Evolutionary conservation across 257 asterid species (phyloP).

Genomic region (Oldenlandia corymbosa): DNA sequence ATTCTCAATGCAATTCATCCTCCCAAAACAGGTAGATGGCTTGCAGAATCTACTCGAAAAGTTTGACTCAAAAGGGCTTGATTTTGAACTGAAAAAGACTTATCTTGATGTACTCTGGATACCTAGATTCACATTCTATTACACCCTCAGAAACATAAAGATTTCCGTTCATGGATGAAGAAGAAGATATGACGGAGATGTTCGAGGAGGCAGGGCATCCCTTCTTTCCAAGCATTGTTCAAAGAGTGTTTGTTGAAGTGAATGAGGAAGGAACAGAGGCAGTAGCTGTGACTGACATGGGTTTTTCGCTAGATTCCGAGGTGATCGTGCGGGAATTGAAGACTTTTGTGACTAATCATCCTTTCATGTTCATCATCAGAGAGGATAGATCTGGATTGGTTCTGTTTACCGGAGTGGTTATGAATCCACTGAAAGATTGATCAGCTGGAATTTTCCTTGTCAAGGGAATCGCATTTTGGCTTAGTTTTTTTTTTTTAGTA

Average conservation of each 20-base stretch:
- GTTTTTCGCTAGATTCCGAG: neutral
- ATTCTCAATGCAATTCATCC: no score
- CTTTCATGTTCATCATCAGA: slow-evolving; percentile 15
- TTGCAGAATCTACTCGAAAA: no score
- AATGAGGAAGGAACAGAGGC: neutral
- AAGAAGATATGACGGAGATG: neutral
- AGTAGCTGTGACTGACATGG: neutral
- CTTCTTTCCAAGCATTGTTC: no score
- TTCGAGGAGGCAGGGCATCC: no score
- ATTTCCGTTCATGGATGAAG: slow-evolving; percentile 3
- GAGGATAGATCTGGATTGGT: neutral
- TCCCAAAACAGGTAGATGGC: no score
- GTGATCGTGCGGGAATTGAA: neutral
- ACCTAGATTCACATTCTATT: slow-evolving; percentile 14
- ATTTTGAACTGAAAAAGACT: no score
- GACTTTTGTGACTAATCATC: slow-evolving; percentile 16
- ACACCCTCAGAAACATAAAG: neutral
- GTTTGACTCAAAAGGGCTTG: no score
- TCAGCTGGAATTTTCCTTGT: no score
- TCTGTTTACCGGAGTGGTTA: slow-evolving; percentile 12
- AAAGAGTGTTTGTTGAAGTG: neutral
- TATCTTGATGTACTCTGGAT: slow-evolving; percentile 4
- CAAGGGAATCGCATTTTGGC: no score
- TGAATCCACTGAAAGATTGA: slow-evolving; percentile 17
- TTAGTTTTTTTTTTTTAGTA: no score